Evolutionary conservation across 306 rosid genomes (phyloP), one percentile per base, ranked within the genome.

Genomic region (Begonia loranthoides): DNA sequence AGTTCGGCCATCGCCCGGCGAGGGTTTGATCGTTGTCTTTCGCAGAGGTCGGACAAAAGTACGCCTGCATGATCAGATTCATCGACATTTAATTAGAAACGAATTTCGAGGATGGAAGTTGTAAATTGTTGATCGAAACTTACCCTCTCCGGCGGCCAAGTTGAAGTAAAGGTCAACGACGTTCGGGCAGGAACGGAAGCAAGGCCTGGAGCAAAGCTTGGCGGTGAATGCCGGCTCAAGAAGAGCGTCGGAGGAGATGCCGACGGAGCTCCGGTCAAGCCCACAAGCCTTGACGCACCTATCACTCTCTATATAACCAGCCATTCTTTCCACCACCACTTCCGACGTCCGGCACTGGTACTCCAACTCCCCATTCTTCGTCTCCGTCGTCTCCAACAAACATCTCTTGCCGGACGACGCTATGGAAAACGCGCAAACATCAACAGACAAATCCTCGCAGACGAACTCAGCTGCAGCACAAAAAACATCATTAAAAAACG

Each of bases 371-470:
- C 87, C 90, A 0, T 66, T 67, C 0, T 54, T 73, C 1, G 15
- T 62, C 54, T 61, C 66, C 4, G 33, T 39, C 0, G 94, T 83
- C 78, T 87, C 96, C 58, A 83, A 53, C 72, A 72, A 56, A 65
- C 96, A 87, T 57, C 96, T 70, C 61, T 87, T 87, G 34, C 96
- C 92, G 0, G 94, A 79, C 0, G 96, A 87, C 0, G 94, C 84
- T 62, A 87, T 76, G 0, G 94, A 75, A 59, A 80, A 87, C 16
- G 96, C 87, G 5, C 94, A 61, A 45, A 61, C 62, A 19, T 67
- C 66, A 57, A 58, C 63, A 8, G 74, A 70, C 43, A 79, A 56
- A 6, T 76, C 77, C 60, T 79, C 82, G 24, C 87, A 79, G n/a
- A 70, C 73, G 45, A 79, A 13, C 63, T 79, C 77, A 44, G 60